These are phyloP conservation scores for Thielaviopsis musarum DNA, from an alignment of 2,329 filamentous ascomycete species.

Conservation along the genomic window DNA sequence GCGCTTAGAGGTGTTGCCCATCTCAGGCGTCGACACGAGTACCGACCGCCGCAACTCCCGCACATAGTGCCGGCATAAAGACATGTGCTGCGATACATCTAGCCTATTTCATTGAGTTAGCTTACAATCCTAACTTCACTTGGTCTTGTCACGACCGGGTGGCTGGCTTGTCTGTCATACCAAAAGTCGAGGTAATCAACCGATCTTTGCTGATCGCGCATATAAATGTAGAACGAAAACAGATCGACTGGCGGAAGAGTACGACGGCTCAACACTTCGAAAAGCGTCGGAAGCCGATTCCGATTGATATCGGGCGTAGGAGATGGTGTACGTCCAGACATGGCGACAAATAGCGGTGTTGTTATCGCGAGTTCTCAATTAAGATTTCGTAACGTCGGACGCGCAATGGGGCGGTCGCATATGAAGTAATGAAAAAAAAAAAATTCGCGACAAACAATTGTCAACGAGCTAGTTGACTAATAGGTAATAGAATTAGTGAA, in stretches of 20 bases:
- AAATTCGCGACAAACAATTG: not conserved
- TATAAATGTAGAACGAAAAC: slow-evolving; percentile 99
- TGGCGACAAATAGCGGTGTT: not conserved
- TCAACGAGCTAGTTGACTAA: not conserved
- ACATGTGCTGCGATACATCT: slow-evolving; percentile 98
- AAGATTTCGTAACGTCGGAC: not conserved
- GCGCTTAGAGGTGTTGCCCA: slow-evolving; percentile 68
- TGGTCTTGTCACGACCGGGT: not conserved
- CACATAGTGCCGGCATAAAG: slow-evolving; percentile 90
- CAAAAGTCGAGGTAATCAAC: slow-evolving; percentile 98
- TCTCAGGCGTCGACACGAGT: slow-evolving; percentile 79
- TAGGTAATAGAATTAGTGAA: not conserved
- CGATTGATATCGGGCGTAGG: slow-evolving; percentile 45
- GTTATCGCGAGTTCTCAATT: not conserved
- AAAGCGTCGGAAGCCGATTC: slow-evolving; percentile 82
- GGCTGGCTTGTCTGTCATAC: slow-evolving; percentile 32
- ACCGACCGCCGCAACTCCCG: slow-evolving; percentile 87
- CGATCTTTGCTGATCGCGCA: slow-evolving; percentile 94
- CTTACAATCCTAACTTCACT: slow-evolving; percentile 4
- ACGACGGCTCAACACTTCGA: slow-evolving; percentile 84
- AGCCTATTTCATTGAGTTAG: slow-evolving; percentile 44
- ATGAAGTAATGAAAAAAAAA: not conserved
- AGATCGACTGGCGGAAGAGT: slow-evolving; percentile 93
- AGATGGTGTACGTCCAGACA: slow-evolving; percentile 26
- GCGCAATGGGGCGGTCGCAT: not conserved